Evolutionary conservation across 805 yeast species (phyloP).

Genomic region (Priceomyces melissophilus): DNA sequence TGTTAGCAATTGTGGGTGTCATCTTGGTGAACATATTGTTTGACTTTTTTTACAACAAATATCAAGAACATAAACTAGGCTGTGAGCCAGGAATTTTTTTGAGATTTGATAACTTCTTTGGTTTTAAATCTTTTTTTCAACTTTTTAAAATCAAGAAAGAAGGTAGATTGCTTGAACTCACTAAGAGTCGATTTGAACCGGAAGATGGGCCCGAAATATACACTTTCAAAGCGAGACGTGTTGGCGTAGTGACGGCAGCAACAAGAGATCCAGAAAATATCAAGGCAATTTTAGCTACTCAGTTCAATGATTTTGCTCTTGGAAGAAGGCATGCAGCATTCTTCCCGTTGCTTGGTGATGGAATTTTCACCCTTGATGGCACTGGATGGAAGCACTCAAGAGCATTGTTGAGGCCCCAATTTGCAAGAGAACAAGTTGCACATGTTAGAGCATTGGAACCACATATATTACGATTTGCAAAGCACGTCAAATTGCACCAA

Average conservation of each 20-base stretch:
- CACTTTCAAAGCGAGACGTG: conserved; percentile 6
- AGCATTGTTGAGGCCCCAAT: conserved; percentile 36
- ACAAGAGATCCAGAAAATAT: conserved; percentile 37
- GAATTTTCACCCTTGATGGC: conserved; percentile 36
- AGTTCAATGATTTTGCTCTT: conserved; percentile 32
- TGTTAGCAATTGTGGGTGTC: neutral
- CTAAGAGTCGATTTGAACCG: conserved; percentile 7
- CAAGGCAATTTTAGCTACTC: conserved; percentile 36
- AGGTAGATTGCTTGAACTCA: conserved; percentile 13
- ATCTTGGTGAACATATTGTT: neutral
- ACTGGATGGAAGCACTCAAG: conserved; percentile 37
- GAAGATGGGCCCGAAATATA: conserved; percentile 3
- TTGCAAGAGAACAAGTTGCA: conserved; percentile 34
- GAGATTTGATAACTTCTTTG: conserved; percentile 6
- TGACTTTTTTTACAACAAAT: neutral
- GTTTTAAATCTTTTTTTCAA: conserved; percentile 9
- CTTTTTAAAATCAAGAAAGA: conserved; percentile 8
- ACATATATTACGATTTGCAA: conserved; percentile 24
- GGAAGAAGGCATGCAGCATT: conserved; percentile 32
- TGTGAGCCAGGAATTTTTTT: neutral
- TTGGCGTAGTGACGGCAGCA: conserved; percentile 8
- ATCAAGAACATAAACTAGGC: neutral
- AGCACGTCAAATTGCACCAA: conserved; percentile 17
- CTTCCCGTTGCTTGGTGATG: conserved; percentile 33
- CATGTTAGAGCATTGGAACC: conserved; percentile 33